Percentiles rank a stretch among this genome's conserved stretches.
Evolutionary conservation across 208 protist genomes (phyloP).

Genomic region (Crithidia bombi): DNA sequence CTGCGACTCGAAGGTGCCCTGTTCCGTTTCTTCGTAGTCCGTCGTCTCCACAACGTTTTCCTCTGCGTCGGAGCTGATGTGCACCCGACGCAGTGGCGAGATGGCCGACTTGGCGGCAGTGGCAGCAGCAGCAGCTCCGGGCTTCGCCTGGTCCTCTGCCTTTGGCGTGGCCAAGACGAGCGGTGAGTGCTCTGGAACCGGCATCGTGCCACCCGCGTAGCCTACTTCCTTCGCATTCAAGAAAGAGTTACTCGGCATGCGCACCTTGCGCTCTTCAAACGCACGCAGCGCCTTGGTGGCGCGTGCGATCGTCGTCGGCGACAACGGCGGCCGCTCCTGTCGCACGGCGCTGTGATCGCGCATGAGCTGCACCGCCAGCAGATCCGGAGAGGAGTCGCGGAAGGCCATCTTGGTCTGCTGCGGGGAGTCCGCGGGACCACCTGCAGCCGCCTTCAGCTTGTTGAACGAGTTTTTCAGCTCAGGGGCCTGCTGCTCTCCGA

Average conservation of each 20-base stretch:
- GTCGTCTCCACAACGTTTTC: slow-evolving; percentile 18
- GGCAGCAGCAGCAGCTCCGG: not conserved
- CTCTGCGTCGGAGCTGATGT: slow-evolving; percentile 46
- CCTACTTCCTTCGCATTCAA: slow-evolving; percentile 32
- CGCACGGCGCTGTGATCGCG: slow-evolving; percentile 32
- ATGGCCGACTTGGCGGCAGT: not conserved
- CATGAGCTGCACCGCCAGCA: slow-evolving; percentile 56
- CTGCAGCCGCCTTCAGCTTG: not conserved
- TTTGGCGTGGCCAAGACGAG: slow-evolving; percentile 31
- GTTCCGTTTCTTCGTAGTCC: slow-evolving; percentile 31
- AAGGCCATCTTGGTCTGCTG: slow-evolving; percentile 27
- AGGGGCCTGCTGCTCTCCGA: slow-evolving; percentile 5
- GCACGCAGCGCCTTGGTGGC: slow-evolving; percentile 37
- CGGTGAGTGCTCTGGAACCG: slow-evolving; percentile 42
- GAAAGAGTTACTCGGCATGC: slow-evolving; percentile 43
- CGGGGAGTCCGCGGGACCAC: not conserved
- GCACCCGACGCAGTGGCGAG: slow-evolving; percentile 34
- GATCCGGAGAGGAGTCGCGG: slow-evolving; percentile 47
- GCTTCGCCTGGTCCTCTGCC: not conserved
- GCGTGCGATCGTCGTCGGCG: slow-evolving; percentile 49
- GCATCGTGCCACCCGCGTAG: slow-evolving; percentile 28
- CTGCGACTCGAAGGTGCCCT: slow-evolving; percentile 40
- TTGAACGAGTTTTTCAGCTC: slow-evolving; percentile 10
- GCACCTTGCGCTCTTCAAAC: slow-evolving; percentile 54
- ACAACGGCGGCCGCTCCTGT: slow-evolving; percentile 33